These are phyloP conservation scores for Raffaelea deltoideospora DNA, from an alignment of 2,329 filamentous ascomycete species.

Conservation along the genomic window DNA sequence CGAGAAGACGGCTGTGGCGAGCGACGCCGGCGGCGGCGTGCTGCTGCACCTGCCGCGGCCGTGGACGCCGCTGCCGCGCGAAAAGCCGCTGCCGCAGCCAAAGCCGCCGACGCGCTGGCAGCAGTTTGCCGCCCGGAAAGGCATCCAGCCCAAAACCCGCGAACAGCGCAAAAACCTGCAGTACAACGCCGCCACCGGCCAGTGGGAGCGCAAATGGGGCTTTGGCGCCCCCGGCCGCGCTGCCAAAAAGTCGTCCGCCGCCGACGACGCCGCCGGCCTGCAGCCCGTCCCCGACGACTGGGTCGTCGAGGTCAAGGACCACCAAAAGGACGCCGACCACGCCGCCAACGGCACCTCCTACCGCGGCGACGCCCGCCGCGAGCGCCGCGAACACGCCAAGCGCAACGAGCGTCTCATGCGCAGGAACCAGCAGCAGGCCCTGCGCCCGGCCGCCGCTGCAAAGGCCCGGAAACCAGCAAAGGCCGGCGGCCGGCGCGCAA, in stretches of 20 bases:
- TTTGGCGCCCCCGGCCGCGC: too few species aligned
- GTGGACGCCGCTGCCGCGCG: slow-evolving; percentile 62
- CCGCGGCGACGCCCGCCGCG: slow-evolving; percentile 46
- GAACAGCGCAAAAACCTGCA: slow-evolving; percentile 60
- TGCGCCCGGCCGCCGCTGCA: too few species aligned
- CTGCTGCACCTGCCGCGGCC: slow-evolving; percentile 62
- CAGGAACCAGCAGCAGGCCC: slow-evolving; percentile 43
- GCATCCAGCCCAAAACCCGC: slow-evolving; percentile 77
- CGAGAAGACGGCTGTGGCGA: slow-evolving; percentile 50
- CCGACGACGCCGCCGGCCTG: slow-evolving; percentile 37
- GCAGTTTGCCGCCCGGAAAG: slow-evolving; percentile 91
- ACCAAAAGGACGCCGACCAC: slow-evolving; percentile 48
- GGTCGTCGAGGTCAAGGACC: slow-evolving; percentile 75
- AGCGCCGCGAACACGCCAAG: slow-evolving; percentile 52
- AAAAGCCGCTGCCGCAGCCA: slow-evolving; percentile 74
- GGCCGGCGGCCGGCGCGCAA: too few species aligned
- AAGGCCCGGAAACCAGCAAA: too few species aligned
- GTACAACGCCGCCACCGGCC: slow-evolving; percentile 70
- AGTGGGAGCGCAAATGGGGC: slow-evolving; percentile 92
- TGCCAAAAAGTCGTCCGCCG: slow-evolving; percentile 73
- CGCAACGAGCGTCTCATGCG: slow-evolving; percentile 56
- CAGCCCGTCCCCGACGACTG: slow-evolving; percentile 39
- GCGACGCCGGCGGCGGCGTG: slow-evolving; percentile 49
- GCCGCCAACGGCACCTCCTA: slow-evolving; percentile 45
- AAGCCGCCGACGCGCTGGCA: slow-evolving; percentile 90